phyloP scores from a whole-genome alignment of 768 basidiomycete genomes.

The Pleurotus tuber-regium region DNA sequence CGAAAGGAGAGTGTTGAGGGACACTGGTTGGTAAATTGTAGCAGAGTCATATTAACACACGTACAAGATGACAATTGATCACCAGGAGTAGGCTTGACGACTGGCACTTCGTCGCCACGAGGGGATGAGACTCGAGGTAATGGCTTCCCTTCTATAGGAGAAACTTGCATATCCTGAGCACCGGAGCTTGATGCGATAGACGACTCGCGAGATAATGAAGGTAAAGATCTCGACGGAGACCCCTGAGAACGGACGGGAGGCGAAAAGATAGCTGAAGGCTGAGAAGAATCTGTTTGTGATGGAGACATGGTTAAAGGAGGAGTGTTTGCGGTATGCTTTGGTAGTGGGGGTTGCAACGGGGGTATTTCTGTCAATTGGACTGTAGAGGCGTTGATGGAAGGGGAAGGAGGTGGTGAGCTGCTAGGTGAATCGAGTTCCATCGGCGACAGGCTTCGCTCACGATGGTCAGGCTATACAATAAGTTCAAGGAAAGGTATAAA shows the following conservation, averaged over 20 bases:
- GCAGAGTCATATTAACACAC: too few species aligned
- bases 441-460: constrained; percentile 51
- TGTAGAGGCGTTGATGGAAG: not conserved
- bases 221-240: not conserved
- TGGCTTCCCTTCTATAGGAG: constrained; percentile 17
- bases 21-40: not conserved
- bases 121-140: too few species aligned
- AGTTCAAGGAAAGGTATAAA: not conserved
- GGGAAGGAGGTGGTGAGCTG: constrained; percentile 24
- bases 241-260: not conserved
- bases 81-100: too few species aligned
- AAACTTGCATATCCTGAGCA: constrained; percentile 24
- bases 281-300: constrained; percentile 4
- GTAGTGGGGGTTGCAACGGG: not conserved
- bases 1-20: not conserved
- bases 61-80: too few species aligned
- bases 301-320: constrained; percentile 5
- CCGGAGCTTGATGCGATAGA: constrained; percentile 24
- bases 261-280: not conserved
- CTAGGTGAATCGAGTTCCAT: constrained; percentile 58
- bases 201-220: constrained; percentile 15
- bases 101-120: too few species aligned
- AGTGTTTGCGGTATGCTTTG: not conserved
- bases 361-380: not conserved
- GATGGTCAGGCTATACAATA: constrained; percentile 13